Evolutionary conservation across 2,329 filamentous ascomycete genomes (phyloP).

Genomic region (Sarocladiaceae sp.): DNA sequence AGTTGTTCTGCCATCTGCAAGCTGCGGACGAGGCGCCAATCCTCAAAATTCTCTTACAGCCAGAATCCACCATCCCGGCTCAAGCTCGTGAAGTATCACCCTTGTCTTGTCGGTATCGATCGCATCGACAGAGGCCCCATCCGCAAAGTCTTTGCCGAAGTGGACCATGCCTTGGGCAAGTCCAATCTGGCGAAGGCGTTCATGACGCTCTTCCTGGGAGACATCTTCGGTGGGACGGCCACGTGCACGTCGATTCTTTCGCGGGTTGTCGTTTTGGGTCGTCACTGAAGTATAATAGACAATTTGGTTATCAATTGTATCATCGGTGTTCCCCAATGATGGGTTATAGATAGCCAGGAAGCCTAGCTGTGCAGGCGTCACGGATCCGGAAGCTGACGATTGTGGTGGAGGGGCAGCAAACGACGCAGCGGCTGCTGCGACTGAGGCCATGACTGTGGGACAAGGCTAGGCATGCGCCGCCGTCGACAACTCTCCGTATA

Average conservation of each 20-base stretch:
- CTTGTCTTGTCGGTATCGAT: constrained; percentile 89
- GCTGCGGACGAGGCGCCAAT: not conserved
- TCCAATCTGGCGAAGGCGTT: constrained; percentile 86
- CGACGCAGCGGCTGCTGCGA: not conserved
- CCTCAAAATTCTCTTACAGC: constrained; percentile 55
- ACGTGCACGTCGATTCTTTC: constrained; percentile 37
- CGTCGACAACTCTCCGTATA: constrained; percentile 9
- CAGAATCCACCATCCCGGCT: constrained; percentile 92
- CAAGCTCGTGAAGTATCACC: constrained; percentile 81
- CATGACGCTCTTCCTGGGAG: constrained; percentile 68
- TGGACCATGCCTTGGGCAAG: constrained; percentile 95
- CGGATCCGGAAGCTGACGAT: not conserved
- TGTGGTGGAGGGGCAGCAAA: constrained; percentile 3
- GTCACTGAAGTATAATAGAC: constrained; percentile 80
- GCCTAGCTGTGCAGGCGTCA: constrained; percentile 71
- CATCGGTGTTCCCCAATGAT: constrained; percentile 58
- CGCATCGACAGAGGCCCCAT: constrained; percentile 70
- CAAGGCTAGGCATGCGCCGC: not conserved
- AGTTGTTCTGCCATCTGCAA: not conserved
- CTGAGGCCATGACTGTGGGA: constrained; percentile 3
- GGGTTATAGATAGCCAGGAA: constrained; percentile 97
- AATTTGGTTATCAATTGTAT: constrained; percentile 71
- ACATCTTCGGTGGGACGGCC: constrained; percentile 36
- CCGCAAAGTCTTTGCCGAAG: constrained; percentile 85
- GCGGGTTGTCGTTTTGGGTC: constrained; percentile 31